A percentile compares a stretch with the other conserved stretches of the same genome.
Conservation (phyloP, 805 yeast genomes). For the Candida maesae region DNA sequence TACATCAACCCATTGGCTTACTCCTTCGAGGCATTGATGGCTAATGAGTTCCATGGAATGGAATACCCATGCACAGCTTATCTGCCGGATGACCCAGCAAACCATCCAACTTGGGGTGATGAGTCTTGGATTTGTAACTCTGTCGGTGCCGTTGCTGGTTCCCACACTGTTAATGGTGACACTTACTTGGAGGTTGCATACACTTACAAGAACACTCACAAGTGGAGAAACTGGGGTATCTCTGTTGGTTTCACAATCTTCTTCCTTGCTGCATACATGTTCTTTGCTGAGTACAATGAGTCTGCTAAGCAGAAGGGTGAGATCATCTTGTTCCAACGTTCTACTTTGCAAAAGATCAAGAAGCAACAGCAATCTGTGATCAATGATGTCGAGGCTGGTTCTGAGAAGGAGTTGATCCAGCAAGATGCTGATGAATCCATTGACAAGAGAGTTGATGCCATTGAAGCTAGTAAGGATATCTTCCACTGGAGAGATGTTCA, state of each 20-base stretch:
- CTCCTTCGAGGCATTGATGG: conserved; percentile 53
- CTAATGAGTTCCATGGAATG: conserved; percentile 51
- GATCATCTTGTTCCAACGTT: conserved; percentile 53
- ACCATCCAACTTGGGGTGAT: conserved; percentile 23
- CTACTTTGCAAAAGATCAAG: conserved; percentile 43
- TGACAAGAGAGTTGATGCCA: conserved; percentile 25
- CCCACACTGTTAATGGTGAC: conserved; percentile 46
- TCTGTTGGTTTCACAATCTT: conserved; percentile 49
- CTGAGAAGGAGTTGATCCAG: conserved; percentile 27
- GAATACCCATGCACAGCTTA: conserved; percentile 42
- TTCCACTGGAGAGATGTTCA: conserved; percentile 78
- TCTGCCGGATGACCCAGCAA: conserved; percentile 41
- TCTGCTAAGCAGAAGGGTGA: conserved; percentile 73
- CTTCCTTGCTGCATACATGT: conserved; percentile 51
- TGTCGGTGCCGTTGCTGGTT: conserved; percentile 55
- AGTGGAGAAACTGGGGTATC: conserved; percentile 68
- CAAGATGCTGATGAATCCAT: conserved; percentile 16
- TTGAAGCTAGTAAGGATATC: conserved; percentile 41
- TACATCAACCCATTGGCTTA: conserved; percentile 57
- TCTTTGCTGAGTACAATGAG: conserved; percentile 52
- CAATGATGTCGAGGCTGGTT: conserved; percentile 27
- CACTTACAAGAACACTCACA: conserved; percentile 41
- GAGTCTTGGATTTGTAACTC: conserved; percentile 47
- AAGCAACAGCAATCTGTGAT: conserved; percentile 34
- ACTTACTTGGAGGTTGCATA: conserved; percentile 42